phyloP scores from a whole-genome alignment of 1,284 basidiomycete genomes.

The Ceratobasidium theobromae region DNA sequence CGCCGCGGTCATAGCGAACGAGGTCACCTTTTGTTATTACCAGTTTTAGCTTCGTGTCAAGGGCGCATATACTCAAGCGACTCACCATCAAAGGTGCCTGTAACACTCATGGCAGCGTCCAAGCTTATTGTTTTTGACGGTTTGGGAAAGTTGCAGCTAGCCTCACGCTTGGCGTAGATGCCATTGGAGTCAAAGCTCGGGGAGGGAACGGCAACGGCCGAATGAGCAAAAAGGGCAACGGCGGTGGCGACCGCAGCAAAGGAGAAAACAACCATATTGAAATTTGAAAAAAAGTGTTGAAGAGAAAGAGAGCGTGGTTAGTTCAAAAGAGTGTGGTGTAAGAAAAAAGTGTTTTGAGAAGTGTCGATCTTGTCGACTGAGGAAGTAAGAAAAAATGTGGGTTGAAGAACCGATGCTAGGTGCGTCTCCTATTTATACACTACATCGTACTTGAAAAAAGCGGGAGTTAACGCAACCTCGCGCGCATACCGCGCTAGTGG shows the following conservation, averaged over 20 bases:
- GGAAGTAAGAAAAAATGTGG: too few relatives aligned
- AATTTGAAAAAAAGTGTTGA: too few relatives aligned
- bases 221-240: not conserved
- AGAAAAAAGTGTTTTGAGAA: too few relatives aligned
- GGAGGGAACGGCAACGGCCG: conserved; percentile 7
- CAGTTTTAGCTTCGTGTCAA: not conserved
- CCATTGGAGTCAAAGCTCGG: conserved; percentile 16
- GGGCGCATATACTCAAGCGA: not conserved
- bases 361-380: too few relatives aligned
- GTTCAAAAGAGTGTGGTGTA: too few relatives aligned
- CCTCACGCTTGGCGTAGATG: conserved; percentile 9
- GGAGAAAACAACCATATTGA: conserved; percentile 15
- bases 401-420: too few relatives aligned
- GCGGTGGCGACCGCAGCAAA: not conserved
- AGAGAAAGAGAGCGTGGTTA: too few relatives aligned
- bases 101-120: conserved; percentile 14
- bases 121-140: conserved; percentile 18
- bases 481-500: too few relatives aligned
- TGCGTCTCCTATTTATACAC: too few relatives aligned
- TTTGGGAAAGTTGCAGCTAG: conserved; percentile 24
- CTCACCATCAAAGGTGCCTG: conserved; percentile 24
- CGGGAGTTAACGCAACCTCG: too few relatives aligned
- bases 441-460: too few relatives aligned
- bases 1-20: conserved; percentile 26
- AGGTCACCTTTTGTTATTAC: conserved; percentile 2